These are phyloP conservation scores for Acer negundo DNA, from an alignment of 345 rosid genomes.

Conservation along the genomic window DNA sequence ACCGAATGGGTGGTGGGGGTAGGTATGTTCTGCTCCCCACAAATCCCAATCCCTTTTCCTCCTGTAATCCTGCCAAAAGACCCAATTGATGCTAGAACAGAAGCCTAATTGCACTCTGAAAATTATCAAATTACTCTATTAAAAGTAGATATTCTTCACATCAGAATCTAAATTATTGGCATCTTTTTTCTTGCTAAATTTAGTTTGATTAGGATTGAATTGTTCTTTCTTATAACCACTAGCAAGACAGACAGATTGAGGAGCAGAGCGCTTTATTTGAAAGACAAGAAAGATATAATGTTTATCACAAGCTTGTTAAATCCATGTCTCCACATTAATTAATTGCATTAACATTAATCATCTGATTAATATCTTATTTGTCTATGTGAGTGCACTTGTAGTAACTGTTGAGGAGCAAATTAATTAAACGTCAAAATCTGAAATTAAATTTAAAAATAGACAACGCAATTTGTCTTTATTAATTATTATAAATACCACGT, in stretches of 20 bases:
- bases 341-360: no score
- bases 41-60: no score
- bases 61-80: no score
- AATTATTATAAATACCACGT: neutral
- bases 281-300: neutral
- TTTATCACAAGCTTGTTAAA: neutral
- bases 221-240: neutral
- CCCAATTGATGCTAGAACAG: no score
- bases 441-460: neutral
- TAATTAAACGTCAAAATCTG: neutral
- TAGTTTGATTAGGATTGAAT: neutral
- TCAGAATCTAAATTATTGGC: neutral
- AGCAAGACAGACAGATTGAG: neutral
- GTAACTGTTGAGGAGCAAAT: neutral
- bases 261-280: neutral
- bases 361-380: neutral
- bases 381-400: neutral
- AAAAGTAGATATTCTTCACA: neutral
- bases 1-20: neutral
- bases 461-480: neutral
- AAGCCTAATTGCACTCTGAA: no score
- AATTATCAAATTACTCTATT: neutral
- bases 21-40: neutral
- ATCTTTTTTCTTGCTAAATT: neutral
- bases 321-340: no score